These are phyloP conservation scores for Aspergillus pseudoglaucus DNA, from an alignment of 2,329 filamentous ascomycete genomes.

Conservation along the genomic window DNA sequence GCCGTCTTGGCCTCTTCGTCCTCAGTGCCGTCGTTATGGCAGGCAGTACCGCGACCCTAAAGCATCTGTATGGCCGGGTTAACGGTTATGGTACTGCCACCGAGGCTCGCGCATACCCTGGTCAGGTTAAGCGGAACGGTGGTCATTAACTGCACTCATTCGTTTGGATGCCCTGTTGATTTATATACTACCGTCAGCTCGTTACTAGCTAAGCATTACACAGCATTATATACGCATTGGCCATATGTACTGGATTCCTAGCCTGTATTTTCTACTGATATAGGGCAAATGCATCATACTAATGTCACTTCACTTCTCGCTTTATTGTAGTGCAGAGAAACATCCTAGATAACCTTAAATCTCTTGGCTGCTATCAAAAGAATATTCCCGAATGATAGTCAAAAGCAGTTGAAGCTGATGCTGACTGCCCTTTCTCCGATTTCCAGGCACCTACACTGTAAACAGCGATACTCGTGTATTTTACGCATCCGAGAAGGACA, in stretches of 20 bases:
- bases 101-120: conserved; percentile 19
- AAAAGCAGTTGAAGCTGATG: no score
- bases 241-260: no score
- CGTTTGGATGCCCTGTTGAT: neutral
- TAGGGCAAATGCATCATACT: no score
- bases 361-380: no score
- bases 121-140: conserved; percentile 22
- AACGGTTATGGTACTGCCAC: conserved; percentile 29
- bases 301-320: no score
- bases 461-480: no score
- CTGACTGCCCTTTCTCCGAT: no score
- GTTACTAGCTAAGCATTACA: neutral
- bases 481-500: neutral
- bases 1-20: conserved; percentile 63
- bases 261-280: no score
- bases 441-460: no score
- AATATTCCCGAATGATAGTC: no score
- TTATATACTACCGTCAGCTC: neutral
- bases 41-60: conserved; percentile 59
- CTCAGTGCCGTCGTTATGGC: conserved; percentile 67
- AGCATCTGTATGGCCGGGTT: conserved; percentile 59
- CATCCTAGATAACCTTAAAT: no score
- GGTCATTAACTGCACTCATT: conserved; percentile 8
- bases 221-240: neutral
- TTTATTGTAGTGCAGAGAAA: no score